Conservation (phyloP, 768 basidiomycete species). For the Suillus alpinus region DNA sequence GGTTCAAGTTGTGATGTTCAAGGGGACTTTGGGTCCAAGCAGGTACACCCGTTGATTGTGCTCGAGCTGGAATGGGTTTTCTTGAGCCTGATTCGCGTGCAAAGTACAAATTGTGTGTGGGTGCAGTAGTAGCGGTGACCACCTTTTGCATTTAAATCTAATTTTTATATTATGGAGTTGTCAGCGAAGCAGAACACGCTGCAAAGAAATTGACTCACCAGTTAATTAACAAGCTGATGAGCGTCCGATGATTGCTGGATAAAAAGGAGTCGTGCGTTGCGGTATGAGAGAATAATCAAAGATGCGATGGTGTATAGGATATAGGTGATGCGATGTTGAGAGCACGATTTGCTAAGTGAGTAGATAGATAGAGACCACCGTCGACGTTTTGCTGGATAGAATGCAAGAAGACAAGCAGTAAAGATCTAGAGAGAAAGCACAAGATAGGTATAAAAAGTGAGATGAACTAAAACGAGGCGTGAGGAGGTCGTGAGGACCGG, state of each 20-base stretch:
- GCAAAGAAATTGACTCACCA: slow-evolving; percentile 32
- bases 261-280: slow-evolving; percentile 40
- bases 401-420: slow-evolving; percentile 34
- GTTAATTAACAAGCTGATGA: slow-evolving; percentile 43
- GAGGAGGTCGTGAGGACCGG: slow-evolving; percentile 55
- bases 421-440: slow-evolving; percentile 37
- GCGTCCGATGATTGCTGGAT: slow-evolving; percentile 45
- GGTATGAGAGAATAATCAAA: slow-evolving; percentile 49
- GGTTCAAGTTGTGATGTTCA: slow-evolving; percentile 32
- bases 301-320: slow-evolving; percentile 40
- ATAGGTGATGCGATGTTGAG: slow-evolving; percentile 30
- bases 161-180: slow-evolving; percentile 25
- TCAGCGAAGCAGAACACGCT: slow-evolving; percentile 9
- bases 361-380: slow-evolving; percentile 35
- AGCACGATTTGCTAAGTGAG: slow-evolving; percentile 33
- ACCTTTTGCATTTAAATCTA: slow-evolving; percentile 69
- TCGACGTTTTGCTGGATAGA: slow-evolving; percentile 36
- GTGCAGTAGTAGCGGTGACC: slow-evolving; percentile 55
- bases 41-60: slow-evolving; percentile 33
- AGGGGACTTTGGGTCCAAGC: slow-evolving; percentile 47
- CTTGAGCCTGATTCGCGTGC: slow-evolving; percentile 35
- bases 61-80: slow-evolving; percentile 28
- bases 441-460: slow-evolving; percentile 58
- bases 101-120: slow-evolving; percentile 32
- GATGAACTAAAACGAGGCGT: slow-evolving; percentile 40